phyloP scores from a whole-genome alignment of 371 early-diverging fungal species.

The Mucor indicus region DNA sequence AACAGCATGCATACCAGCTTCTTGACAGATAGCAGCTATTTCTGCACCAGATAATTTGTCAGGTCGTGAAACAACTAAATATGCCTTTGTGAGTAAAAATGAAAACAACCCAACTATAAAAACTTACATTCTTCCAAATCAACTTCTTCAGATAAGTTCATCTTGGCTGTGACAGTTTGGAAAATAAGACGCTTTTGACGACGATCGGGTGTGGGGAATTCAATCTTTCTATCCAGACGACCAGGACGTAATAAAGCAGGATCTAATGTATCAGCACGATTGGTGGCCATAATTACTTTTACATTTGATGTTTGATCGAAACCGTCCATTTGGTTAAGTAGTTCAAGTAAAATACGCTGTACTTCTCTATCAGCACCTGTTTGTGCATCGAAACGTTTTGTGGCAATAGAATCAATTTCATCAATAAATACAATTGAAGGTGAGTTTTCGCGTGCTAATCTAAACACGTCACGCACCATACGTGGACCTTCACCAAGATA shows the following conservation, averaged over 20 bases:
- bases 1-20: slow-evolving; percentile 99
- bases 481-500: slow-evolving; percentile 99
- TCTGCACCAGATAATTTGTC: slow-evolving; percentile 99
- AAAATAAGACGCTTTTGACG: slow-evolving; percentile 99
- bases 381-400: slow-evolving; percentile 99
- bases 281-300: slow-evolving; percentile 99
- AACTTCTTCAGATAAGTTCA: slow-evolving; percentile 98
- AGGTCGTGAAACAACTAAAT: slow-evolving; percentile 90
- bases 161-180: slow-evolving; percentile 96
- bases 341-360: slow-evolving; percentile 98
- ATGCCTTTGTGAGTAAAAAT: background rate
- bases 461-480: slow-evolving; percentile 99
- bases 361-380: slow-evolving; percentile 99
- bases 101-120: background rate
- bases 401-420: slow-evolving; percentile 99
- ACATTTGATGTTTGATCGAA: slow-evolving; percentile 99
- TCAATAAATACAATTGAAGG: slow-evolving; percentile 99
- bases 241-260: slow-evolving; percentile 99
- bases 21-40: slow-evolving; percentile 99
- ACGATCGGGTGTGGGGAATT: slow-evolving; percentile 99
- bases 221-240: slow-evolving; percentile 99
- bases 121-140: slow-evolving; percentile 96
- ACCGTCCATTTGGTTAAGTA: slow-evolving; percentile 99
- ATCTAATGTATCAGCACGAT: slow-evolving; percentile 99
- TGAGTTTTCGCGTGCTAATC: slow-evolving; percentile 97